Base-by-base conservation (phyloP, 108 stramenopile species). In the Pelagomonas calceolata region DNA sequence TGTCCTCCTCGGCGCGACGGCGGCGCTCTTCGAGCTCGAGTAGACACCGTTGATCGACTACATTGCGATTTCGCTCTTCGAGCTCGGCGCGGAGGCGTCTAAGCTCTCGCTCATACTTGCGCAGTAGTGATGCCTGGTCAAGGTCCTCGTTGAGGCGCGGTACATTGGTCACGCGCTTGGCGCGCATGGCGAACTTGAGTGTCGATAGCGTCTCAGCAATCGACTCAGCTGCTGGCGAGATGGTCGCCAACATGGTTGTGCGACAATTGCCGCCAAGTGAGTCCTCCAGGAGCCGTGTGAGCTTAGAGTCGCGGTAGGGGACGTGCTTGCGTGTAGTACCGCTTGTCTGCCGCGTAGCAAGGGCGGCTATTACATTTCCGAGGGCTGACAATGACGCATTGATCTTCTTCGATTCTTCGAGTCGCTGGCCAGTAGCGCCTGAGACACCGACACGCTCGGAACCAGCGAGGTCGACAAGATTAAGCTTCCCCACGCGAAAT, bases 211-310 rank as follows among this genome's bases (percentile, higher is more conserved):
- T 70, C 67, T 84, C 83, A 17, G 71, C 65, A 75, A 85, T 81
- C 37, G 85, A 80, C 70, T 86, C 85, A 18, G 80, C 68, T 26
- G 85, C 84, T 18, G 87, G 87, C 46, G 71, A 74, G 66, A 88
- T 81, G 85, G 86, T 88, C 17, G 85, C 87, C 75, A 86, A 83
- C 87, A 88, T 86, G 32, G 85, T 85, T 32, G 87, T 88, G 74
- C 86, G 86, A 69, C 87, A 87, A 69, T 88, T 88, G 9, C 77
- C 76, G 30, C 78, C 82, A 17, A 80, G 64, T 21, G 44, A 63
- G 32, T 79, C 86, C 66, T 87, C 86, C 26, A 87, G 71, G 31
- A 87, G 83, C 16, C 86, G 44, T 16, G 86, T 87, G 32, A 87
- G 85, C 78, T 87, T 87, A 36, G 77, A 71, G 66, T 81, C 79